A percentile compares a stretch with the other conserved stretches of the same genome.
phyloP scores from a whole-genome alignment of 495 filamentous ascomycete genomes.

The Talaromyces stipitatus region DNA sequence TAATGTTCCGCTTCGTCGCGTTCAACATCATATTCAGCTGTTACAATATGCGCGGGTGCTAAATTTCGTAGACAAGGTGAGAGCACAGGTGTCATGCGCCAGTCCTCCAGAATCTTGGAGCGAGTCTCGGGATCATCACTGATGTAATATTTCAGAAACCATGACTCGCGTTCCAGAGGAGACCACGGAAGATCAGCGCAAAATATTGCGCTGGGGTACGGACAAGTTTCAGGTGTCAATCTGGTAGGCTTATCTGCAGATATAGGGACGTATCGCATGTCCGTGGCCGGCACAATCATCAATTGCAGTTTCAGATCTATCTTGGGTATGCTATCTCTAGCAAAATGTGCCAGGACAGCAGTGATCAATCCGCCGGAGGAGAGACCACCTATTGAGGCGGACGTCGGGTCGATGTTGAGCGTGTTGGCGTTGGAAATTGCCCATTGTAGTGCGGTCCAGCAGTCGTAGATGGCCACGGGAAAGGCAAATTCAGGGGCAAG shows the following conservation, averaged over 20 bases:
- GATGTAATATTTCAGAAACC: slow-evolving; percentile 20
- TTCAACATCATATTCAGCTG: slow-evolving; percentile 20
- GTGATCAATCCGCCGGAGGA: slow-evolving; percentile 37
- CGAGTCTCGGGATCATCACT: slow-evolving; percentile 13
- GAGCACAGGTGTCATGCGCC: slow-evolving; percentile 18
- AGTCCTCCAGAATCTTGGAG: slow-evolving; percentile 13
- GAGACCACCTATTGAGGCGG: slow-evolving; percentile 38
- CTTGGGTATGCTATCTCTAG: slow-evolving; percentile 25
- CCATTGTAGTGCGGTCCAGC: slow-evolving; percentile 37
- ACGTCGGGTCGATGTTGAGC: slow-evolving; percentile 43
- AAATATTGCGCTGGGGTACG: slow-evolving; percentile 15
- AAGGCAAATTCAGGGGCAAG: slow-evolving; percentile 27
- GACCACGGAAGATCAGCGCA: slow-evolving; percentile 16
- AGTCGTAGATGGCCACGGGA: slow-evolving; percentile 24
- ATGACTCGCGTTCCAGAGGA: slow-evolving; percentile 17
- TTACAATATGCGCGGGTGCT: slow-evolving; percentile 18
- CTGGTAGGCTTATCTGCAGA: background rate
- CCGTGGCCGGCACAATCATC: slow-evolving; percentile 18
- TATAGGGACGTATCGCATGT: slow-evolving; percentile 16
- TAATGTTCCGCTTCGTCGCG: slow-evolving; percentile 23
- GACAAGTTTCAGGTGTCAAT: slow-evolving; percentile 10
- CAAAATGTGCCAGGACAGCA: slow-evolving; percentile 36
- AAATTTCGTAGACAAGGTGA: slow-evolving; percentile 12
- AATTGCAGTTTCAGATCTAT: slow-evolving; percentile 22
- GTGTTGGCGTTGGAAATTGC: slow-evolving; percentile 23